These are phyloP conservation scores for Russula abietina DNA, from an alignment of 768 basidiomycete species.

Conservation along the genomic window DNA sequence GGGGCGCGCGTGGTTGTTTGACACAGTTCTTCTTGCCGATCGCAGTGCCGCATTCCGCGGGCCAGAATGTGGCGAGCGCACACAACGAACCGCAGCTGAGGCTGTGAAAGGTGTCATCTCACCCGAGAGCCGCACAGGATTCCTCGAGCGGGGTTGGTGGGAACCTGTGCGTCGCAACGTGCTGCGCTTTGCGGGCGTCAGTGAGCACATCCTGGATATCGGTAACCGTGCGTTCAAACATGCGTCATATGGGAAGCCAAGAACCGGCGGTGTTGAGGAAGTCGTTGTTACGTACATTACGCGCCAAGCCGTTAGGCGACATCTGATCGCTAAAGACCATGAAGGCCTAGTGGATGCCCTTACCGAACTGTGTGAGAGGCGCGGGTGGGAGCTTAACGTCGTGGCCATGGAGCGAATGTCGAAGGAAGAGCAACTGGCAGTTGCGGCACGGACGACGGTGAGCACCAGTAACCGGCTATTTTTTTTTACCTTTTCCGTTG, in stretches of 20 bases:
- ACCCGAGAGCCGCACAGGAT: slow-evolving; percentile 37
- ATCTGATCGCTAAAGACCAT: slow-evolving; percentile 52
- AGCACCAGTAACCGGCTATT: slow-evolving; percentile 27
- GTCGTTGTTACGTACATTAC: slow-evolving; percentile 51
- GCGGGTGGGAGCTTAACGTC: slow-evolving; percentile 55
- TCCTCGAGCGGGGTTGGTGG: slow-evolving; percentile 61
- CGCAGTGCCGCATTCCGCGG: slow-evolving; percentile 75
- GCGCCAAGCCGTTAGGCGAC: slow-evolving; percentile 54
- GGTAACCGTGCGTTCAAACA: slow-evolving; percentile 25
- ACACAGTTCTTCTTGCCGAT: slow-evolving; percentile 62
- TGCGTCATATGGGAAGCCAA: not conserved
- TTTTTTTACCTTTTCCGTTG: not conserved
- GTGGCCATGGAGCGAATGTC: slow-evolving; percentile 58
- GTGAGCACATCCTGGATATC: slow-evolving; percentile 32
- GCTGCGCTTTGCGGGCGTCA: slow-evolving; percentile 59
- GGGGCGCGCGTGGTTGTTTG: slow-evolving; percentile 59
- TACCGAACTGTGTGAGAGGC: slow-evolving; percentile 38
- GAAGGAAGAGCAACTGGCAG: slow-evolving; percentile 33
- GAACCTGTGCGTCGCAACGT: slow-evolving; percentile 62
- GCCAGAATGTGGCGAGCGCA: slow-evolving; percentile 50
- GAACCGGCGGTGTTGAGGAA: too few relatives aligned
- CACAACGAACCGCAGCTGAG: slow-evolving; percentile 67
- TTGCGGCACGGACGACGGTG: slow-evolving; percentile 63
- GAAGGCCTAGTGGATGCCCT: slow-evolving; percentile 46
- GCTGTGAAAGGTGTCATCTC: slow-evolving; percentile 41